Percentiles rank a stretch among this genome's conserved stretches.
These are phyloP conservation scores for Bromus sterilis DNA, from an alignment of 176 grass and related monocot genomes.

Conservation along the genomic window DNA sequence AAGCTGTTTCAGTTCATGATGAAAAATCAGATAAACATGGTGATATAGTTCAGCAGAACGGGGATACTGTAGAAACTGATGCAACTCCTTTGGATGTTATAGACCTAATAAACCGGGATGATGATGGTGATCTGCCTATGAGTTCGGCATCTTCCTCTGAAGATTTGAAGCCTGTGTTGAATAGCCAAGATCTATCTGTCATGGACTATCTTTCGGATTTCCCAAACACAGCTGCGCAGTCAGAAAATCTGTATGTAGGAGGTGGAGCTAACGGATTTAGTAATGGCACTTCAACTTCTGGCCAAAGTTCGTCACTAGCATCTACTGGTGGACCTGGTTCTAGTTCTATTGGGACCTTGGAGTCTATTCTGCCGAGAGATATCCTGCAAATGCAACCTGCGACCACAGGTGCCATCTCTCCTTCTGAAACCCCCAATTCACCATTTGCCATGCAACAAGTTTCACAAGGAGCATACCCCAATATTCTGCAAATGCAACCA, in stretches of 20 bases:
- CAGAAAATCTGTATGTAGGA: neutral
- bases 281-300: constrained; percentile 18
- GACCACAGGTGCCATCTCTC: constrained; percentile 39
- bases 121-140: constrained; percentile 33
- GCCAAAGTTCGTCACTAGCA: constrained; percentile 19
- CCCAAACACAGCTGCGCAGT: constrained; percentile 6
- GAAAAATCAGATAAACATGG: constrained; percentile 36
- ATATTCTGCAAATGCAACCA: constrained; percentile 22
- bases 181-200: constrained; percentile 34
- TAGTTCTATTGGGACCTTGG: constrained; percentile 62
- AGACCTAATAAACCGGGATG: constrained; percentile 61
- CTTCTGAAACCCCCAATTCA: constrained; percentile 42
- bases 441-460: constrained; percentile 10
- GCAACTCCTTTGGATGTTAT: constrained; percentile 28
- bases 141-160: constrained; percentile 22
- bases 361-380: constrained; percentile 53
- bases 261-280: constrained; percentile 24
- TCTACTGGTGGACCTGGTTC: neutral
- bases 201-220: constrained; percentile 22
- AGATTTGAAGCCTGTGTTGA: constrained; percentile 73
- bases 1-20: constrained; percentile 44
- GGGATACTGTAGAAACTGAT: constrained; percentile 25
- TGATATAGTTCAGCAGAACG: constrained; percentile 14
- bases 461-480: constrained; percentile 21
- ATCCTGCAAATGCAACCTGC: constrained; percentile 37